phyloP scores from a whole-genome alignment of 139 green algal species.

The Pseudopediastrum boryanum region DNA sequence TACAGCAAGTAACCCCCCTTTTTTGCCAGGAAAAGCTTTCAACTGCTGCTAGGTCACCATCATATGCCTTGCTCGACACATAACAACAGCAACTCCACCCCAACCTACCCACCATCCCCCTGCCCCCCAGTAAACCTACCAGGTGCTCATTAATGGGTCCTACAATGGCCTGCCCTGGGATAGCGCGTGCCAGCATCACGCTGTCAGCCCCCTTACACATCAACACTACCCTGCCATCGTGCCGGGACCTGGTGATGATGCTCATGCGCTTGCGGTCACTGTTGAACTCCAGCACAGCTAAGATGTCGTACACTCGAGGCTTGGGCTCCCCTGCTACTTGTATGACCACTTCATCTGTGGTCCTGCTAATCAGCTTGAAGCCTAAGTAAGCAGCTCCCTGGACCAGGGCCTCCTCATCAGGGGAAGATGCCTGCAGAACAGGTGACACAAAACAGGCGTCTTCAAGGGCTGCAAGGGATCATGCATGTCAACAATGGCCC shows the following conservation, averaged over 20 bases:
- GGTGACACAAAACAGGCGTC: too few relatives aligned
- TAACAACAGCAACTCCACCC: neutral
- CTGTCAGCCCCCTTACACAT: slow-evolving; percentile 92
- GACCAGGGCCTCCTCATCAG: slow-evolving; percentile 97
- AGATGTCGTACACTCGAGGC: slow-evolving; percentile 78
- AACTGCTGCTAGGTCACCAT: too few relatives aligned
- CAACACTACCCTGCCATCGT: slow-evolving; percentile 71
- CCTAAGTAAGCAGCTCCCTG: slow-evolving; percentile 89
- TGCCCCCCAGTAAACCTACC: slow-evolving; percentile 11
- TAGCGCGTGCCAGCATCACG: slow-evolving; percentile 70
- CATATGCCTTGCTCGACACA: too few relatives aligned
- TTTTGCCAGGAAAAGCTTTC: too few relatives aligned
- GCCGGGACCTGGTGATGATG: slow-evolving; percentile 50
- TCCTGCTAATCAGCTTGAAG: slow-evolving; percentile 78
- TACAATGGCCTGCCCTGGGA: slow-evolving; percentile 7
- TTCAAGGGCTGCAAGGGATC: too few relatives aligned
- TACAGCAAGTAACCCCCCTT: too few relatives aligned
- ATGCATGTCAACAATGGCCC: too few relatives aligned
- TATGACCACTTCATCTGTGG: slow-evolving; percentile 51
- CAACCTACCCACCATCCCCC: neutral
- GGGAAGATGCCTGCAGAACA: slow-evolving; percentile 81
- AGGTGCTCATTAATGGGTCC: slow-evolving; percentile 33
- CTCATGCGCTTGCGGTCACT: slow-evolving; percentile 82
- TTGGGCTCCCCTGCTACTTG: slow-evolving; percentile 33
- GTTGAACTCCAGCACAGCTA: slow-evolving; percentile 96